Conservation (phyloP, 176 grass and related monocot species). For the Hyparrhenia diplandra region DNA sequence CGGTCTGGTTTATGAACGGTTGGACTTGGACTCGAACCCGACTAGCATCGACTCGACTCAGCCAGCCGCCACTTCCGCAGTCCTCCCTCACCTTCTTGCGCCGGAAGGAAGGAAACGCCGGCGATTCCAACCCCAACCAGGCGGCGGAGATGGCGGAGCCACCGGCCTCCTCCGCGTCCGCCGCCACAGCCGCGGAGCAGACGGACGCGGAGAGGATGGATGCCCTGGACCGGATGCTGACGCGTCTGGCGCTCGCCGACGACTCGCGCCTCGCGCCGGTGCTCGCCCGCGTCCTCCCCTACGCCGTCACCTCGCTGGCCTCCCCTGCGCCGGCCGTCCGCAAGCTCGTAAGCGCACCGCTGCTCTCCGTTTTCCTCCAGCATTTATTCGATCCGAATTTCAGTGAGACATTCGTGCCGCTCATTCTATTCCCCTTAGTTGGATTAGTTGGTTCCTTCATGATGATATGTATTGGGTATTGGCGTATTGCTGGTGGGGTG, state of each 20-base stretch:
- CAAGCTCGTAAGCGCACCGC: conserved; percentile 47
- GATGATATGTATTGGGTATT: neutral
- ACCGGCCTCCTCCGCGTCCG: neutral
- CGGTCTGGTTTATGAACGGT: neutral
- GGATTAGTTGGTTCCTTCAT: neutral
- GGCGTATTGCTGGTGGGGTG: neutral
- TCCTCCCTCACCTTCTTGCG: conserved; percentile 12
- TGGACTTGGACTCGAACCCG: neutral
- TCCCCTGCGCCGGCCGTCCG: conserved; percentile 65
- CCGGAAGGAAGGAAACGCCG: conserved; percentile 33
- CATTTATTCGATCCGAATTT: neutral
- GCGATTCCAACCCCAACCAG: neutral
- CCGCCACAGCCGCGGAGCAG: conserved; percentile 9
- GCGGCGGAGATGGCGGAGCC: conserved; percentile 48
- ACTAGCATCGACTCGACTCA: neutral
- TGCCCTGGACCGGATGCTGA: conserved; percentile 79
- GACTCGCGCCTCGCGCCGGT: conserved; percentile 72
- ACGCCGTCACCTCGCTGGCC: conserved; percentile 78
- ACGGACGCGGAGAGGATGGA: conserved; percentile 73
- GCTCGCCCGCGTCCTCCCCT: conserved; percentile 72
- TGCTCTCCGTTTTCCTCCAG: neutral
- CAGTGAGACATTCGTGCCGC: neutral
- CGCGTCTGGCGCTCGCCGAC: conserved; percentile 74
- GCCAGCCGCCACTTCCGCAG: neutral
- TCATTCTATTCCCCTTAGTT: neutral